Percentiles rank a stretch among this genome's conserved stretches.
These are phyloP conservation scores for Eucalyptus pauciflora DNA, from an alignment of 345 rosid species.

Conservation along the genomic window DNA sequence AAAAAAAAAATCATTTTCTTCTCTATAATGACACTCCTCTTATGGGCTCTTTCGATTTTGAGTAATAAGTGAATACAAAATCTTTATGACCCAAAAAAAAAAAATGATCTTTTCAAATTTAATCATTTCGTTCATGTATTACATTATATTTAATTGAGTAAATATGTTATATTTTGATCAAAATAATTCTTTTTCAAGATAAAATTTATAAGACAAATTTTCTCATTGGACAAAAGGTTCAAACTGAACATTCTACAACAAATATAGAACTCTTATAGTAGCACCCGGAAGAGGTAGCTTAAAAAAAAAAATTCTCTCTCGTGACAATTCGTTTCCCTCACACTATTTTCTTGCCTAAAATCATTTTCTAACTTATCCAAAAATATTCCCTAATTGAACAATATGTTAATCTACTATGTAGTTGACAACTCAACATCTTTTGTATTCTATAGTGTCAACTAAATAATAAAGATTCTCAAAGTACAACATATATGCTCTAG, in stretches of 20 bases:
- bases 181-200: not conserved
- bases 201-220: not conserved
- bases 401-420: not conserved
- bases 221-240: not conserved
- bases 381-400: not conserved
- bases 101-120: not conserved
- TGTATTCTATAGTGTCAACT: not conserved
- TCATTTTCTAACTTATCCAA: not conserved
- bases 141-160: not conserved
- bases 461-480: not conserved
- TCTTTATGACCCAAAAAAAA: not conserved
- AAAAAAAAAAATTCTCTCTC: too few relatives aligned
- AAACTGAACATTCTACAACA: not conserved
- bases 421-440: not conserved
- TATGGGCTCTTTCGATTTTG: not conserved
- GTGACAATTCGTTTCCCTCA: not conserved
- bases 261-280: not conserved
- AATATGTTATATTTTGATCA: not conserved
- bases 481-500: not conserved
- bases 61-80: not conserved
- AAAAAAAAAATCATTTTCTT: too few relatives aligned
- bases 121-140: not conserved
- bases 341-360: not conserved
- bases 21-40: not conserved
- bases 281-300: not conserved